Base-by-base conservation (phyloP, 352 stramenopile genomes). In the Globisporangium radiosum region DNA sequence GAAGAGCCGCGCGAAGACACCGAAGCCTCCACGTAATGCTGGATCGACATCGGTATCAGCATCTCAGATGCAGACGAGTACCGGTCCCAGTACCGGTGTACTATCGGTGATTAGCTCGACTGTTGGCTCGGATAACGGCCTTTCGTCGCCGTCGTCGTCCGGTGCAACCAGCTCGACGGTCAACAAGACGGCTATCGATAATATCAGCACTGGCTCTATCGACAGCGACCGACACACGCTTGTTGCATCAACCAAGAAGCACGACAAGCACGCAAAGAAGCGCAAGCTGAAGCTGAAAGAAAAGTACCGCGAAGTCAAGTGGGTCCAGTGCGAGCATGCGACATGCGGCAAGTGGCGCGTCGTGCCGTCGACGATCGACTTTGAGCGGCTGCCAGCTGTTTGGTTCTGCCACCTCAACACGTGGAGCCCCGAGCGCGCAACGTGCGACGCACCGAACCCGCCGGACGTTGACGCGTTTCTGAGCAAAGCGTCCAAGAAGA, bases 251-350 rank as follows among this genome's bases (percentile, higher is more conserved):
- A 57, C 59, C 44, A 64, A 91, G 75, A 77, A 76, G 37, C 69
- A 78, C 63, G 81, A 88, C 37, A 88, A 87, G 25, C 70, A 85
- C 17, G 68, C 83, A 44, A 93, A 93, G 63, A 87, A 88, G 42
- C 82, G 84, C 45, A 90, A 94, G 52, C 64, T 85, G 13, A 77
- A 77, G 54, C 62, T 89, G 25, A 89, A 88, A 67, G 82, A 93
- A 44, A 92, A 93, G 55, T 88, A 93, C 43, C 74, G 75, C 36
- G 81, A 95, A 52, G 71, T 92, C 43, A 88, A 90, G 60, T 99
- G 96, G 96, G 96, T 98, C 3, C 94, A 98, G 72, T 98, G 96
- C 64, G 96, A 98, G 52, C 85, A 68, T 49, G 94, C 92, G 59
- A 69, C 87, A 25, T 99, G 96, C 68, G 75, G 78, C 5, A 98